phyloP scores from a whole-genome alignment of 768 basidiomycete species.

The Omphalotus guepiniiformis region DNA sequence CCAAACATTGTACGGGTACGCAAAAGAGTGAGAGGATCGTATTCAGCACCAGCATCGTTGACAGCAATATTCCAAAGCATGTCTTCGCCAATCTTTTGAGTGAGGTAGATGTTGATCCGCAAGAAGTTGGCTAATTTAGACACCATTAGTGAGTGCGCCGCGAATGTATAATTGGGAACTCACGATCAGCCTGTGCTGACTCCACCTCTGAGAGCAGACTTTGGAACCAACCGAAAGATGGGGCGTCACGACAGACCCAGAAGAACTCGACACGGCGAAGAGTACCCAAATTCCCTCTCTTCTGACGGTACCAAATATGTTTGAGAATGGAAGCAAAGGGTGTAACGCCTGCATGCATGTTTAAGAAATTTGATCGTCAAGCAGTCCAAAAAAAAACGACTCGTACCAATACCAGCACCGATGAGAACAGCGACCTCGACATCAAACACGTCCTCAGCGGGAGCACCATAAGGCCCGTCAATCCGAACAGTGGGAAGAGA shows the following conservation, averaged over 20 bases:
- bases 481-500: slow-evolving; percentile 69
- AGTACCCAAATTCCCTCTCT: slow-evolving; percentile 67
- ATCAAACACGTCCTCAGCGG: slow-evolving; percentile 86
- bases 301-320: slow-evolving; percentile 94
- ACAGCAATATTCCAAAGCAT: slow-evolving; percentile 92
- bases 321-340: slow-evolving; percentile 94
- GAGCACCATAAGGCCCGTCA: slow-evolving; percentile 92
- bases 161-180: slow-evolving; percentile 34
- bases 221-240: slow-evolving; percentile 99
- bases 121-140: slow-evolving; percentile 73
- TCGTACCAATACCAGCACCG: slow-evolving; percentile 87
- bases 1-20: slow-evolving; percentile 89
- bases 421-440: slow-evolving; percentile 87
- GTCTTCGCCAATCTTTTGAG: slow-evolving; percentile 79
- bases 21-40: slow-evolving; percentile 86
- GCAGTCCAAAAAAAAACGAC: neutral
- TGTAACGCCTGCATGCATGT: slow-evolving; percentile 60
- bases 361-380: neutral
- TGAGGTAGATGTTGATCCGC: slow-evolving; percentile 87
- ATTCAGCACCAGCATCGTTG: slow-evolving; percentile 80
- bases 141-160: no score
- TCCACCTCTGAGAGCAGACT: slow-evolving; percentile 84
- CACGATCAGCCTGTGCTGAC: slow-evolving; percentile 83
- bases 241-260: slow-evolving; percentile 91
- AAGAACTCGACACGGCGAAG: slow-evolving; percentile 91